A percentile compares a stretch with the other conserved stretches of the same genome.
These are phyloP conservation scores for Prunus yedoensis DNA, from an alignment of 331 rosid genomes.

Conservation along the genomic window DNA sequence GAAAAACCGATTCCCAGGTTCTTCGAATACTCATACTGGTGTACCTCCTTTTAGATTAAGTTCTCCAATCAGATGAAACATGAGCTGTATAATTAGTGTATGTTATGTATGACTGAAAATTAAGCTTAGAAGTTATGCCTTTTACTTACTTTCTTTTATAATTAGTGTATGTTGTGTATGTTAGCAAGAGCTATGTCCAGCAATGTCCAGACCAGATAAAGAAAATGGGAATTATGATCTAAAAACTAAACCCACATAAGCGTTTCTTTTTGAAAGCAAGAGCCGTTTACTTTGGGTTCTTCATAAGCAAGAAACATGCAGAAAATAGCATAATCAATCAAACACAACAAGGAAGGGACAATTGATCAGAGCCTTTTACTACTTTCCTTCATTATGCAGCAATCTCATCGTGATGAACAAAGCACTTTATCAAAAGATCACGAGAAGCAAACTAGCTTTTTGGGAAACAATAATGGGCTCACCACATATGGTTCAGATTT, in stretches of 20 bases:
- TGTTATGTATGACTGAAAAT: neutral
- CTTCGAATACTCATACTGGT: constrained; percentile 31
- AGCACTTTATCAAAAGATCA: neutral
- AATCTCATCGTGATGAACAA: neutral
- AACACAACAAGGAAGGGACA: constrained; percentile 2
- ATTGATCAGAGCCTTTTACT: neutral
- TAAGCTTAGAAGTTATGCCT: neutral
- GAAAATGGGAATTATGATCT: neutral
- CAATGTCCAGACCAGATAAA: neutral
- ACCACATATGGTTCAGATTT: too few relatives aligned
- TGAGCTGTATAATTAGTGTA: neutral
- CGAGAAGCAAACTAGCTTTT: neutral
- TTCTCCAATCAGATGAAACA: constrained; percentile 16
- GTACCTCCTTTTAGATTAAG: constrained; percentile 30
- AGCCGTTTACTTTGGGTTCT: constrained; percentile 1
- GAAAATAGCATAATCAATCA: neutral
- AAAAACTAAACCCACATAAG: neutral
- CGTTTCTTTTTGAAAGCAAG: neutral
- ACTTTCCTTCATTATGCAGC: constrained; percentile 14
- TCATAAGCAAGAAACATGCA: constrained; percentile 12
- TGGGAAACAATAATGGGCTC: too few relatives aligned
- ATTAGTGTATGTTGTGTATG: too few relatives aligned
- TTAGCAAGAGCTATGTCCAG: neutral
- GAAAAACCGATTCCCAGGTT: constrained; percentile 42
- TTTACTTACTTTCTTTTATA: neutral